These are phyloP conservation scores for Aspergillus phoenicis DNA, from an alignment of 2,329 filamentous ascomycete species.

Conservation along the genomic window DNA sequence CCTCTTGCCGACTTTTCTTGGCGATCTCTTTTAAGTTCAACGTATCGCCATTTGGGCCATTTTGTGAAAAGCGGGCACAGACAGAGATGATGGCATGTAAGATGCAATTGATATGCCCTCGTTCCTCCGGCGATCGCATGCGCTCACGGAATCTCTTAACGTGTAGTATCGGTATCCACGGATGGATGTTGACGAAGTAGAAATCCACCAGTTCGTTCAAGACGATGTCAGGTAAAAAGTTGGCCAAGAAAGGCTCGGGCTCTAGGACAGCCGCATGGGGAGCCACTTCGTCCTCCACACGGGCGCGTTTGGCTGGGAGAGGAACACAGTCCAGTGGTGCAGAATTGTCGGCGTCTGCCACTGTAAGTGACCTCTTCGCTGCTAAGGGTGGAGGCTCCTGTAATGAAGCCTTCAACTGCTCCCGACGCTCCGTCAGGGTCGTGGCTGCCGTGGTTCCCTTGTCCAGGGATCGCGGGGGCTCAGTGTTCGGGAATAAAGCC, in stretches of 20 bases:
- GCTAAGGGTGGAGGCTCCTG: too few relatives aligned
- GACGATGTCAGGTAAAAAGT: constrained; percentile 16
- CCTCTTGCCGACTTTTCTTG: constrained; percentile 21
- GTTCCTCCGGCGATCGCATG: constrained; percentile 21
- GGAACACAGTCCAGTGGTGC: too few relatives aligned
- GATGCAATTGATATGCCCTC: constrained; percentile 27
- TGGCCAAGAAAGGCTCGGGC: too few relatives aligned
- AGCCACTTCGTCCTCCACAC: too few relatives aligned
- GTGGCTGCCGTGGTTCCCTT: too few relatives aligned
- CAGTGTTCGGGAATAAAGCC: not conserved
- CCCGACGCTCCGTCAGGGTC: too few relatives aligned
- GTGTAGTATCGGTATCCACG: constrained; percentile 40
- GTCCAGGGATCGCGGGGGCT: too few relatives aligned
- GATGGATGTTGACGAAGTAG: constrained; percentile 36
- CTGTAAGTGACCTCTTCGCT: too few relatives aligned
- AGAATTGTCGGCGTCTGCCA: too few relatives aligned
- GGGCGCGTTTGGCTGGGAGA: too few relatives aligned
- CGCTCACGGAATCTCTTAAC: constrained; percentile 31
- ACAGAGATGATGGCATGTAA: constrained; percentile 25
- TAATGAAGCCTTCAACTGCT: too few relatives aligned
- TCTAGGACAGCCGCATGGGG: too few relatives aligned
- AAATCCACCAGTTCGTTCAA: constrained; percentile 32
- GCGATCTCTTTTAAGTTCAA: constrained; percentile 15
- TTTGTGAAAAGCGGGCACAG: constrained; percentile 28
- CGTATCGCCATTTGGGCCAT: constrained; percentile 17